Evolutionary conservation across 805 yeast species (phyloP), one percentile per base, ranked within the genome.

Genomic region (Metschnikowia matae): DNA sequence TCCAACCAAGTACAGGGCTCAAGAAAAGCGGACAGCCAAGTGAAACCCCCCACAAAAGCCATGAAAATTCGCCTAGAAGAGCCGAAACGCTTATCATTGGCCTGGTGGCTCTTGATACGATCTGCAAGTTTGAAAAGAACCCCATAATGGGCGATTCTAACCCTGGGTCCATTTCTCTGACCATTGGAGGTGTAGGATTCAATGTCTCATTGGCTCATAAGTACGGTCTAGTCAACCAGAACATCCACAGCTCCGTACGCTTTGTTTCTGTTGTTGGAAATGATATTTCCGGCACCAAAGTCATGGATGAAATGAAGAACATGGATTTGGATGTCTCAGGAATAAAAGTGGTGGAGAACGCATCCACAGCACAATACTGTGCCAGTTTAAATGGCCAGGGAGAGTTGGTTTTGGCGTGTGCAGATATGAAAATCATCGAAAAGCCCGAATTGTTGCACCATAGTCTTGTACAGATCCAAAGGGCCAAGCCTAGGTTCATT

Each of bases 171-270:
- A 74, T 80, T 5, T 58, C 65, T 1, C 74, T 83, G 2, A 73
- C 85, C 0, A 63, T 88, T 7, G 97, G 96, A 1, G 97, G 96
- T 1, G 96, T 89, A 2, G 97, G 89, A 0, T 83, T 79, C 63
- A 89, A 90, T 59, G 83, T 89, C 14, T 83, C 88, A 0, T 60
- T 79, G n/a, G 92, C 94, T 0, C 72, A 85, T 3, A 60, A 66
- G 17, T 77, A 73, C 52, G 53, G 54, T 4, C 44, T 53, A 35
- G 21, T 44, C 20, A 49, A 48, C 31, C 57, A 51, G 37, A 11
- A 49, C 31, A 33, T n/a, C 13, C 39, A 26, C 41, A 20, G 37
- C 44, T 49, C 49, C 17, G 56, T 70, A 1, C 68, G 78, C 20
- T 72, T 88, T 32, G 65, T 89, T 0, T 80, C 90, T 0, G 73